These are phyloP conservation scores for Gaultheria prostrata DNA, from an alignment of 148 eudicot genomes.

Conservation along the genomic window DNA sequence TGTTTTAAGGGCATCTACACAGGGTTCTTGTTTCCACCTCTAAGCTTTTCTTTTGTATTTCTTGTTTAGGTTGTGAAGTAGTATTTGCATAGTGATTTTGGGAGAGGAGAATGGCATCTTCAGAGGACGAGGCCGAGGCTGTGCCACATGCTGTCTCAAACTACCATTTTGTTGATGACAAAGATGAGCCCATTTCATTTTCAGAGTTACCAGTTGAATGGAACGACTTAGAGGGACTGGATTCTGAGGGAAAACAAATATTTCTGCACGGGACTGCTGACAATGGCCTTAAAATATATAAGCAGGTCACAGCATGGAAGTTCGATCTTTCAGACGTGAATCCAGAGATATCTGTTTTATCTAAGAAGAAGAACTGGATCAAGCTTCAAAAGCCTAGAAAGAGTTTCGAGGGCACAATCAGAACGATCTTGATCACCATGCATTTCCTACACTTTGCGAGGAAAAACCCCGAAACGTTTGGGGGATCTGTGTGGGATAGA, in stretches of 20 bases:
- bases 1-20: background rate
- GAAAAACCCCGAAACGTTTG: conserved; percentile 43
- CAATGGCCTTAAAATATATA: conserved; percentile 60
- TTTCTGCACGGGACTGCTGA: conserved; percentile 57
- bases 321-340: conserved; percentile 48
- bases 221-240: conserved; percentile 32
- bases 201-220: conserved; percentile 59
- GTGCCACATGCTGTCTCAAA: conserved; percentile 45
- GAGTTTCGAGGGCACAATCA: conserved; percentile 44
- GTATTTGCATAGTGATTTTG: background rate
- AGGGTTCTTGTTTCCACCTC: background rate
- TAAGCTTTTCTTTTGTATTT: background rate
- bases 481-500: conserved; percentile 57
- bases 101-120: conserved; percentile 45
- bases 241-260: conserved; percentile 28
- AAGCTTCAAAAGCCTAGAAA: conserved; percentile 68
- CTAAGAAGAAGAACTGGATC: conserved; percentile 64
- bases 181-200: conserved; percentile 52
- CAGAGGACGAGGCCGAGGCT: conserved; percentile 70
- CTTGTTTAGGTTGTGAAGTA: conserved; percentile 14
- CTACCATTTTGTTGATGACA: conserved; percentile 49
- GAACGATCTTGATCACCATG: conserved; percentile 63
- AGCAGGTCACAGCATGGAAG: conserved; percentile 76
- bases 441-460: conserved; percentile 46
- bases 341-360: conserved; percentile 68